A percentile compares a stretch with the other conserved stretches of the same genome.
phyloP scores from a whole-genome alignment of 108 stramenopile species.

The Nitzschia putrida region DNA sequence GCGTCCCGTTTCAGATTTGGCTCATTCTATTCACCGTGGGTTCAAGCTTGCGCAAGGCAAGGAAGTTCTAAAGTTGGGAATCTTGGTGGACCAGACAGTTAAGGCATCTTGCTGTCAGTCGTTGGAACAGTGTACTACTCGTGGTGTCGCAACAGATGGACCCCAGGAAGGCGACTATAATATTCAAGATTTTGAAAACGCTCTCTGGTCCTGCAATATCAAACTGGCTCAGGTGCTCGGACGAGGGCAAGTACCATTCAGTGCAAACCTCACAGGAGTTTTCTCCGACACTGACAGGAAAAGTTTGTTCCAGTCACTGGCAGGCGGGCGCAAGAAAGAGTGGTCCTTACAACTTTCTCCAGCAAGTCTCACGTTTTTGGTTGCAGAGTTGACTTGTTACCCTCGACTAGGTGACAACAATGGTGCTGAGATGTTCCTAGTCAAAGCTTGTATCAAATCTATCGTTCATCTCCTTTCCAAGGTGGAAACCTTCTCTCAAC shows the following conservation, averaged over 20 bases:
- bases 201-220: conserved; percentile 41
- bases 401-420: conserved; percentile 15
- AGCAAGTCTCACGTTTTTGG: conserved; percentile 57
- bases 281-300: conserved; percentile 18
- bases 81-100: conserved; percentile 25
- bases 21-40: conserved; percentile 19
- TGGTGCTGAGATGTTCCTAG: conserved; percentile 36
- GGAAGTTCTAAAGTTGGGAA: conserved; percentile 23
- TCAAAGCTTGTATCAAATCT: conserved; percentile 22
- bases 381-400: conserved; percentile 45
- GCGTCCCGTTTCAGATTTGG: conserved; percentile 9
- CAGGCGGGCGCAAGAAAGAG: neutral
- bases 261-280: conserved; percentile 9
- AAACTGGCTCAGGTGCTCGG: conserved; percentile 41
- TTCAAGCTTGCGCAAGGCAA: neutral
- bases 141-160: neutral
- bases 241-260: conserved; percentile 28
- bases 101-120: neutral
- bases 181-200: conserved; percentile 17
- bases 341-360: conserved; percentile 48
- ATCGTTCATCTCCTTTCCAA: conserved; percentile 15
- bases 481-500: conserved; percentile 15
- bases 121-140: neutral
- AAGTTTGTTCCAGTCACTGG: conserved; percentile 31
- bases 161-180: neutral